phyloP scores from a whole-genome alignment of 495 filamentous ascomycete genomes.

The Trichocladium antarcticum region DNA sequence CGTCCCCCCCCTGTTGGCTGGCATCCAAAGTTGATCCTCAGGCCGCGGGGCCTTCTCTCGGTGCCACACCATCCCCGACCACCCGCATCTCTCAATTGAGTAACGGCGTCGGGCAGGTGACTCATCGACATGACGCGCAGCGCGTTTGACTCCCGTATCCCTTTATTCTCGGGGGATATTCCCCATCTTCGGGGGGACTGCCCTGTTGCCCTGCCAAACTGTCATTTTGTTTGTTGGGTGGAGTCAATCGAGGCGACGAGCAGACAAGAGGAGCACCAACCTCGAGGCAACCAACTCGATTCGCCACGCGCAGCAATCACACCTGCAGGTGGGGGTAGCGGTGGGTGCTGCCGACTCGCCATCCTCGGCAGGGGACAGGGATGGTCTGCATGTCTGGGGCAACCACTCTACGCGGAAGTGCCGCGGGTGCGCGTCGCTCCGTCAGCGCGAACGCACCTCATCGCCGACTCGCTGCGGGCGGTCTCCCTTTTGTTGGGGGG shows the following conservation, averaged over 20 bases:
- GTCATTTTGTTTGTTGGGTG: not conserved
- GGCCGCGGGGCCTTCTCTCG: too few species aligned
- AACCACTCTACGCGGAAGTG: constrained; percentile 30
- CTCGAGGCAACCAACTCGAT: not conserved
- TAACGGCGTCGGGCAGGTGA: too few species aligned
- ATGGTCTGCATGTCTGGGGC: constrained; percentile 19
- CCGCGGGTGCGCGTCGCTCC: constrained; percentile 18
- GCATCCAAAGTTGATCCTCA: too few species aligned
- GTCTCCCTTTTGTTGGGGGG: constrained; percentile 14
- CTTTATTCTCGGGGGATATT: not conserved
- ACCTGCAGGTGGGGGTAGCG: not conserved
- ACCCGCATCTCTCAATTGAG: not conserved
- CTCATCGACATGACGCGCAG: not conserved
- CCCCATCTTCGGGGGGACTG: not conserved
- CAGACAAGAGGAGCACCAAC: too few species aligned
- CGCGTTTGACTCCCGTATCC: not conserved
- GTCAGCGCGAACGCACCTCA: constrained; percentile 10
- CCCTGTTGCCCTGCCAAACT: not conserved
- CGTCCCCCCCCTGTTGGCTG: too few species aligned
- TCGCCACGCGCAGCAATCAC: not conserved
- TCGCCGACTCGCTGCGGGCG: constrained; percentile 8
- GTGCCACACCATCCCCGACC: not conserved
- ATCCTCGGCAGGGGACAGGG: constrained; percentile 14
- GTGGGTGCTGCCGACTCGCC: not conserved
- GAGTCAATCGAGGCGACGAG: not conserved